Evolutionary conservation across 345 rosid species (phyloP), one percentile per base, ranked within the genome.

Genomic region (Lumnitzera racemosa): DNA sequence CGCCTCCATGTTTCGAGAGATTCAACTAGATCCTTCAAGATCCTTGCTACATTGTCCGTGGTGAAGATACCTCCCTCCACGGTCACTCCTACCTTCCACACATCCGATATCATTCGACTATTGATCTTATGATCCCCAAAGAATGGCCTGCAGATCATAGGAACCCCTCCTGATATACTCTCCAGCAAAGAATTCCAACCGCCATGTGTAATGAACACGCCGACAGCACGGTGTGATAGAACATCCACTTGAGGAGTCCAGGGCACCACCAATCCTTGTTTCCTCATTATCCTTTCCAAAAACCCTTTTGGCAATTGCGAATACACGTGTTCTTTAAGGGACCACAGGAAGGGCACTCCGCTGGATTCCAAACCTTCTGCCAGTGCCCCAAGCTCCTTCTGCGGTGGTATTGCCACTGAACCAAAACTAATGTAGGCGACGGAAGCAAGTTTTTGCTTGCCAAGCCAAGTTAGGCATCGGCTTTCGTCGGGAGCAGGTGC

Each of bases 371-470:
- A 10, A 6, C 88, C 88, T 63, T 75, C 69, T 0, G 85, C 87
- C 7, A 87, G 60, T 5, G 72, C 91, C 12, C 41, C 47, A 20
- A 78, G 27, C 76, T 90, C 92, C 5, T 61, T 56, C 7, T 53
- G 67, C 4, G 82, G 77, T 3, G 64, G 73, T 0, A 23, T 29
- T 17, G 63, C 80, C 29, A 76, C 69, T 0, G 88, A 72, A 47
- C 95, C 90, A 13, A 87, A 87, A 67, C 88, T 64, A 49, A 90
- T 78, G 55, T 85, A 90, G 3, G 63, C 79, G 0, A 81, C 86
- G 0, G 86, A 78, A 17, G n/a, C 58, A 4, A 72, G 50, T 1
- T 74, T n/a, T 49, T 64, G 75, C 58, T 52, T 57, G 55, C 77
- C 76, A 0, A 87, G 52, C 91, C 91, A 89, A n/a, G 70, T 61